Conservation (phyloP, 495 filamentous ascomycete genomes). For the Oleoguttula mirabilis region DNA sequence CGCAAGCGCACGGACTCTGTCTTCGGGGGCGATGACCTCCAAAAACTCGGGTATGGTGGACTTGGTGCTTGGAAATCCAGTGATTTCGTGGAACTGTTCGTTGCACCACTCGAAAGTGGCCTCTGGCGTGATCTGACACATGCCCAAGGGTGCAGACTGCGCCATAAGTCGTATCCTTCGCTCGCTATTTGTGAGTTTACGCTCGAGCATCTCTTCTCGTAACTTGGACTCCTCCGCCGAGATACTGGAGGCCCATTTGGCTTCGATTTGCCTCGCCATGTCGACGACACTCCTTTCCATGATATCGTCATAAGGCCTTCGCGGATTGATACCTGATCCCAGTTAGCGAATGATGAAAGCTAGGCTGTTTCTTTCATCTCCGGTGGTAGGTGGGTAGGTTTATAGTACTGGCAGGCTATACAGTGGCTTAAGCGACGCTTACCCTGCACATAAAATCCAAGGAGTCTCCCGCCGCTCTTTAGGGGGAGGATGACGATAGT, state of each 20-base stretch:
- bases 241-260: constrained; percentile 4
- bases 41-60: constrained; percentile 1
- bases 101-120: constrained; percentile 2
- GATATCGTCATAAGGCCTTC: constrained; percentile 7
- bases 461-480: not conserved
- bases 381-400: no score
- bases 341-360: no score
- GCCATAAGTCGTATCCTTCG: constrained; percentile 6
- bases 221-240: not conserved
- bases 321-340: constrained; percentile 4
- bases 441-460: constrained; percentile 9
- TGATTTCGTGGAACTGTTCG: constrained; percentile 12
- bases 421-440: no score
- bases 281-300: constrained; percentile 2
- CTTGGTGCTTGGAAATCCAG: not conserved
- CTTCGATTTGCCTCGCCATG: constrained; percentile 2
- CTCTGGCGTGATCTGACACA: constrained; percentile 4
- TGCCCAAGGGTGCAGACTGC: constrained; percentile 3
- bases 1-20: not conserved
- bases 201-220: constrained; percentile 6
- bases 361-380: no score
- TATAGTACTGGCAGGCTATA: no score
- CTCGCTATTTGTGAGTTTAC: constrained; percentile 2
- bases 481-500: not conserved
- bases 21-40: not conserved